These are phyloP conservation scores for Raffaelea albimanens DNA, from an alignment of 2,329 filamentous ascomycete genomes.

Conservation along the genomic window DNA sequence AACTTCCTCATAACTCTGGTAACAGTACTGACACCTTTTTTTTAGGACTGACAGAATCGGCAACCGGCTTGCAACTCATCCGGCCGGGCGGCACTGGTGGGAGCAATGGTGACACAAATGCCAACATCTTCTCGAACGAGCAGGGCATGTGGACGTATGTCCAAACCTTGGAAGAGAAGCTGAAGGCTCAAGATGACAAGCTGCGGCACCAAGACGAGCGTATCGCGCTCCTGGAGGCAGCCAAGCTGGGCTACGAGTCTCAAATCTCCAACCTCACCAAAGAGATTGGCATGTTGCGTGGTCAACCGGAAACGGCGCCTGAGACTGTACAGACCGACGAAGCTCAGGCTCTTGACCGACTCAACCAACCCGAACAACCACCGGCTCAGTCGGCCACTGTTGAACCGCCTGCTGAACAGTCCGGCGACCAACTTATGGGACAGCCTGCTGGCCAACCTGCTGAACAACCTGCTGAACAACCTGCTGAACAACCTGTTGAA, in stretches of 20 bases:
- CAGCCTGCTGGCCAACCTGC: no score
- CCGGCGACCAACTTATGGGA: no score
- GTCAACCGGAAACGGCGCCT: conserved; percentile 8
- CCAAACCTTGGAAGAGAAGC: conserved; percentile 55
- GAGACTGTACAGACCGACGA: neutral
- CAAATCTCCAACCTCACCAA: conserved; percentile 25
- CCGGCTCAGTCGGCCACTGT: neutral
- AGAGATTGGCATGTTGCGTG: conserved; percentile 20
- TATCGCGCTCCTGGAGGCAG: conserved; percentile 26
- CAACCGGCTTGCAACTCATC: neutral
- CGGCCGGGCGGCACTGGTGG: conserved; percentile 13
- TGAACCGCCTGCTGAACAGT: neutral
- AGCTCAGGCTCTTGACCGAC: neutral
- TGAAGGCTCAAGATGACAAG: conserved; percentile 36
- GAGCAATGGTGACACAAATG: conserved; percentile 50
- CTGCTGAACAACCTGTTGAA: neutral
- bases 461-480: neutral
- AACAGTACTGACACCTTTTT: neutral
- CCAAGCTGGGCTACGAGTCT: conserved; percentile 26
- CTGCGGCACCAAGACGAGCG: conserved; percentile 21
- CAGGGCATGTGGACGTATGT: conserved; percentile 65
- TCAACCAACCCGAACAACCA: neutral
- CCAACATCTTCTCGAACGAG: conserved; percentile 57
- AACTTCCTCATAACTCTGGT: neutral
- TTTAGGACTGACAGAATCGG: neutral